Evolutionary conservation across 768 basidiomycete genomes (phyloP).

Genomic region (Leccinum imitatum): DNA sequence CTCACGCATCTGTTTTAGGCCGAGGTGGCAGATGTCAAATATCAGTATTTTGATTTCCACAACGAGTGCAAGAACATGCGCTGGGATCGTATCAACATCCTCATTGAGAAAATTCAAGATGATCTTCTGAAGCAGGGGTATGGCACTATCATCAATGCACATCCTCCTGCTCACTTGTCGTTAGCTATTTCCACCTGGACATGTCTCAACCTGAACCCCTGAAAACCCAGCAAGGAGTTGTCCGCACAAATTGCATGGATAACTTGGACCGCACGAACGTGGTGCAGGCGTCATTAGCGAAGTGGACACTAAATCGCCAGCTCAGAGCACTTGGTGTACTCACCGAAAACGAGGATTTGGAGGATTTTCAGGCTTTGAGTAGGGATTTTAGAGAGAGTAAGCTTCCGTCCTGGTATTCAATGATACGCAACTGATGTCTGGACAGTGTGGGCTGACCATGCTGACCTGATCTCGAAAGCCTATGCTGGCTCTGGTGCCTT

Average conservation of each 20-base stretch:
- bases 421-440: constrained; percentile 8
- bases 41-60: constrained; percentile 98
- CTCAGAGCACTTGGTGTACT: constrained; percentile 73
- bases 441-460: constrained; percentile 97
- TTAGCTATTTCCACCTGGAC: constrained; percentile 78
- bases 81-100: constrained; percentile 86
- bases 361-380: constrained; percentile 78
- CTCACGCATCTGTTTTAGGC: constrained; percentile 39
- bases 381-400: constrained; percentile 85
- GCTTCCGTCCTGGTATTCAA: constrained; percentile 26
- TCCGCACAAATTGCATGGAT: constrained; percentile 98
- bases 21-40: constrained; percentile 67
- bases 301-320: constrained; percentile 79
- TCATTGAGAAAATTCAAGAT: constrained; percentile 74
- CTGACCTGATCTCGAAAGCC: constrained; percentile 83
- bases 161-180: constrained; percentile 7
- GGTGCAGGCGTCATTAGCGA: constrained; percentile 87
- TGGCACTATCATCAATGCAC: neutral
- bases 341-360: constrained; percentile 66
- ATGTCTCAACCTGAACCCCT: constrained; percentile 45
- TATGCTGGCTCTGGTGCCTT: constrained; percentile 95
- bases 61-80: constrained; percentile 92
- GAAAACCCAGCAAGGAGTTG: constrained; percentile 67
- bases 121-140: constrained; percentile 72
- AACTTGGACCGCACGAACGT: constrained; percentile 96